Evolutionary conservation across 2,329 filamentous ascomycete genomes (phyloP).

Genomic region (Blastomyces parvus): DNA sequence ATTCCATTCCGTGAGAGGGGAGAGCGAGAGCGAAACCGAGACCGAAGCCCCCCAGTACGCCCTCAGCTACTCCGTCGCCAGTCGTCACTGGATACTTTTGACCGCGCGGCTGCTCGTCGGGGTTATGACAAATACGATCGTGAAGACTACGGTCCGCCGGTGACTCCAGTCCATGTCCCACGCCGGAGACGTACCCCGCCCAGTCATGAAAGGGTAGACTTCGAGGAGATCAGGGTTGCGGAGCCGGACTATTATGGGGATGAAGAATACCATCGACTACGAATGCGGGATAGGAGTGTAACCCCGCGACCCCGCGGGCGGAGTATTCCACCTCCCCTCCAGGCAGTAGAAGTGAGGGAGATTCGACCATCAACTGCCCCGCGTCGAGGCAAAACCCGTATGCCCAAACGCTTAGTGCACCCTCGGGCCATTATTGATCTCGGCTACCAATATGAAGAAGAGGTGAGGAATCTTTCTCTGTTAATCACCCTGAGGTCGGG

Average conservation of each 20-base stretch:
- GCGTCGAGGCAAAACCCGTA: conserved; percentile 80
- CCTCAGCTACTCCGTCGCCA: conserved; percentile 68
- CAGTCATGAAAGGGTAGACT: conserved; percentile 47
- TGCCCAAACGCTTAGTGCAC: conserved; percentile 70
- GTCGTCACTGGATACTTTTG: conserved; percentile 83
- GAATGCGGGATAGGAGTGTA: conserved; percentile 43
- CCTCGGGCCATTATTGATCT: conserved; percentile 73
- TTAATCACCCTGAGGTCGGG: neutral
- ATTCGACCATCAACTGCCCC: conserved; percentile 47
- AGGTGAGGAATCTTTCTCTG: conserved; percentile 47
- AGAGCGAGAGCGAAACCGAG: conserved; percentile 45
- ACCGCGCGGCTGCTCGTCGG: conserved; percentile 57
- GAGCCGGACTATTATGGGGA: conserved; percentile 61
- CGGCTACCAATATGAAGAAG: conserved; percentile 77
- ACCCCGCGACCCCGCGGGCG: conserved; percentile 16
- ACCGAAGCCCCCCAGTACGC: conserved; percentile 48
- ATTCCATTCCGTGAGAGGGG: conserved; percentile 43
- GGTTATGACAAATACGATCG: conserved; percentile 35
- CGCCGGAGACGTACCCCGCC: conserved; percentile 49
- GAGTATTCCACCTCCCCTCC: neutral
- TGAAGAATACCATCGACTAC: conserved; percentile 58
- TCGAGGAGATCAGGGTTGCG: conserved; percentile 58
- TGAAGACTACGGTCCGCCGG: conserved; percentile 32
- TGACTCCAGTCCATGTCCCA: conserved; percentile 54
- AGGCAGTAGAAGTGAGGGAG: neutral